These are phyloP conservation scores for Sphaerulina populicola DNA, from an alignment of 2,329 filamentous ascomycete genomes.

Conservation along the genomic window DNA sequence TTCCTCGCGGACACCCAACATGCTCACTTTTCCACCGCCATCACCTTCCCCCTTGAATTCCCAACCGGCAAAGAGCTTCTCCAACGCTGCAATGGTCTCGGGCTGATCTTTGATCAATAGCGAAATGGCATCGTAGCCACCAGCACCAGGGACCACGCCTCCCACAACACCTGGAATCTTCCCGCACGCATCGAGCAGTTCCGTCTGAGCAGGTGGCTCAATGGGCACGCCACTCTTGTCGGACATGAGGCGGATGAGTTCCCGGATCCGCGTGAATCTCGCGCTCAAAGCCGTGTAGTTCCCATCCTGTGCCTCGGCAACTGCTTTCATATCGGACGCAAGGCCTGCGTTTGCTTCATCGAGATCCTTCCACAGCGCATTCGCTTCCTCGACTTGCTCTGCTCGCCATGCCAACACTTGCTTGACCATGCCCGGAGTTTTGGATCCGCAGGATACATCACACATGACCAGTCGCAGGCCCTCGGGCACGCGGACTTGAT, in stretches of 20 bases:
- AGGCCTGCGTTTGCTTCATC: constrained; percentile 67
- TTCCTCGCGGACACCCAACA: constrained; percentile 63
- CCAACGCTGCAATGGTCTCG: constrained; percentile 53
- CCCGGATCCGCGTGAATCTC: constrained; percentile 46
- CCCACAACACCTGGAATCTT: constrained; percentile 71
- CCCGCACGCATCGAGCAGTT: constrained; percentile 67
- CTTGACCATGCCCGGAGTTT: constrained; percentile 95
- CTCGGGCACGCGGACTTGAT: constrained; percentile 59
- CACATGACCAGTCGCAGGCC: constrained; percentile 81
- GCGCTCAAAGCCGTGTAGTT: constrained; percentile 47
- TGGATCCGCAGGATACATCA: constrained; percentile 87
- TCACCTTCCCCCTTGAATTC: constrained; percentile 37
- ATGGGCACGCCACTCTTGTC: constrained; percentile 68
- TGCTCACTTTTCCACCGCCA: constrained; percentile 51
- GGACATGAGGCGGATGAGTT: constrained; percentile 69
- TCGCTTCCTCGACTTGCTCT: constrained; percentile 55
- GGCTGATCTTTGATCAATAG: constrained; percentile 68
- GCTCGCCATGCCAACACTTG: constrained; percentile 76
- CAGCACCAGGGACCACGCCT: constrained; percentile 87
- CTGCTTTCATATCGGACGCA: constrained; percentile 52
- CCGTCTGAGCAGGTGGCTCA: constrained; percentile 78
- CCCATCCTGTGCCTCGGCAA: constrained; percentile 43
- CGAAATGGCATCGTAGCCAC: constrained; percentile 83
- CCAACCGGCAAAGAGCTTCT: constrained; percentile 59
- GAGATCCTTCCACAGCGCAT: constrained; percentile 63